Evolutionary conservation across 139 green algal species (phyloP).

Genomic region (Ostreobium quekettii): DNA sequence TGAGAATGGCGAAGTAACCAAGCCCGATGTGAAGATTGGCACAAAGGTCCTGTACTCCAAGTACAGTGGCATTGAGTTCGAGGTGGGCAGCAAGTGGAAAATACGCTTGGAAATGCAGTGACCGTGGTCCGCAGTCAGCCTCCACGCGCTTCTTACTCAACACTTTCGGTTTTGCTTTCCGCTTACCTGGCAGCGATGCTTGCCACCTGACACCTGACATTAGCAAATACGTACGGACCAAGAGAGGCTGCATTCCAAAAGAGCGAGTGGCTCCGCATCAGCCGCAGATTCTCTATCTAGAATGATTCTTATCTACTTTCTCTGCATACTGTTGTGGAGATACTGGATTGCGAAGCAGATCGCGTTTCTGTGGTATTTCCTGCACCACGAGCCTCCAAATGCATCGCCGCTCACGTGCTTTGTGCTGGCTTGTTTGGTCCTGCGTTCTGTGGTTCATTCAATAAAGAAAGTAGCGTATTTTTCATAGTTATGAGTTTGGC

Average conservation of each 20-base stretch:
- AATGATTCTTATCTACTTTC: too few relatives aligned
- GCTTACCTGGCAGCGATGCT: too few relatives aligned
- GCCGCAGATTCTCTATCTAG: too few relatives aligned
- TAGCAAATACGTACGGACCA: too few relatives aligned
- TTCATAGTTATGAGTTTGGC: neutral
- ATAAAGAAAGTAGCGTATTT: neutral
- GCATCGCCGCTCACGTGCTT: neutral
- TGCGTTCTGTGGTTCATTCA: too few relatives aligned
- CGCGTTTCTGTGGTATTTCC: neutral
- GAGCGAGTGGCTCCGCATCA: too few relatives aligned
- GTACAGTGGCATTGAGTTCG: slow-evolving; percentile 79
- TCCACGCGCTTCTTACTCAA: neutral
- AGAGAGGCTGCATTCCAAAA: too few relatives aligned
- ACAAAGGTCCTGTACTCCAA: slow-evolving; percentile 80
- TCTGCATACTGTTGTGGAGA: neutral
- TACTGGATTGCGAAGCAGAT: neutral
- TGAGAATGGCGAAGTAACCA: slow-evolving; percentile 47
- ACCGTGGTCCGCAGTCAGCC: neutral
- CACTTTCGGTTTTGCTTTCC: too few relatives aligned
- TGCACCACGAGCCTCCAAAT: too few relatives aligned
- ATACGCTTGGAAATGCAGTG: too few relatives aligned
- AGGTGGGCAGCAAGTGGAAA: slow-evolving; percentile 35
- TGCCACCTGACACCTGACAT: too few relatives aligned
- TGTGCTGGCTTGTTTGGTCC: too few relatives aligned
- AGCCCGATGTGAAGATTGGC: slow-evolving; percentile 52